Evolutionary conservation across 2,329 filamentous ascomycete genomes (phyloP).

Genomic region (Hymenoscyphus albidus): DNA sequence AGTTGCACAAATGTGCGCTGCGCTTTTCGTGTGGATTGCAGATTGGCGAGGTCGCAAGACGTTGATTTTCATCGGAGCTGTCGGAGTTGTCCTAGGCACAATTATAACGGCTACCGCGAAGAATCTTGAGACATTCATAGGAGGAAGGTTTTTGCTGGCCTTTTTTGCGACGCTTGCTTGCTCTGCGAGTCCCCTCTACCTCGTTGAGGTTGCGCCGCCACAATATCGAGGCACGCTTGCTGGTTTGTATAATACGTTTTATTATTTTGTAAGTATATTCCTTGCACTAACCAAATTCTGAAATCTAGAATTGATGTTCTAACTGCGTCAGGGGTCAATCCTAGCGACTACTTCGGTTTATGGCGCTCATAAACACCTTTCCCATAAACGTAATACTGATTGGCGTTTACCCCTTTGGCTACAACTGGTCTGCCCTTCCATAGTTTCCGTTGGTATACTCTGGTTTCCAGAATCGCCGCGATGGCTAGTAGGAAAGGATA

Average conservation of each 20-base stretch:
- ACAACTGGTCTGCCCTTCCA: neutral
- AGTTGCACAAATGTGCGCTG: neutral
- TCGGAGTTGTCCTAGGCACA: neutral
- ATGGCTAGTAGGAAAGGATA: conserved; percentile 46
- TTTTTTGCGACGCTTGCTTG: neutral
- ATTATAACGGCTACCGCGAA: neutral
- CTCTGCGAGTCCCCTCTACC: neutral
- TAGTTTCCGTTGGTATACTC: neutral
- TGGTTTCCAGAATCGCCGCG: conserved; percentile 32
- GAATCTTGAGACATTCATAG: neutral
- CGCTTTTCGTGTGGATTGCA: neutral
- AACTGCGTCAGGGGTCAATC: neutral
- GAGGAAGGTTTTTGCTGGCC: neutral
- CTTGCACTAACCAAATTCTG: neutral
- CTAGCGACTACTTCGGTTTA: neutral
- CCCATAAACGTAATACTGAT: neutral
- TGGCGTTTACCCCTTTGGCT: conserved; percentile 3
- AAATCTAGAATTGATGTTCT: neutral
- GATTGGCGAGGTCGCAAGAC: conserved; percentile 4
- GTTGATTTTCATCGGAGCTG: neutral
- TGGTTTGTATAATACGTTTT: neutral
- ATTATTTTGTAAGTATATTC: neutral
- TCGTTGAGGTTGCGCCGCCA: neutral
- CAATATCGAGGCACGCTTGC: neutral
- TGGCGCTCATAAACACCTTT: neutral